Evolutionary conservation across 1,284 basidiomycete species (phyloP), one percentile per base, ranked within the genome.

Genomic region (Trichosporon ovoides): DNA sequence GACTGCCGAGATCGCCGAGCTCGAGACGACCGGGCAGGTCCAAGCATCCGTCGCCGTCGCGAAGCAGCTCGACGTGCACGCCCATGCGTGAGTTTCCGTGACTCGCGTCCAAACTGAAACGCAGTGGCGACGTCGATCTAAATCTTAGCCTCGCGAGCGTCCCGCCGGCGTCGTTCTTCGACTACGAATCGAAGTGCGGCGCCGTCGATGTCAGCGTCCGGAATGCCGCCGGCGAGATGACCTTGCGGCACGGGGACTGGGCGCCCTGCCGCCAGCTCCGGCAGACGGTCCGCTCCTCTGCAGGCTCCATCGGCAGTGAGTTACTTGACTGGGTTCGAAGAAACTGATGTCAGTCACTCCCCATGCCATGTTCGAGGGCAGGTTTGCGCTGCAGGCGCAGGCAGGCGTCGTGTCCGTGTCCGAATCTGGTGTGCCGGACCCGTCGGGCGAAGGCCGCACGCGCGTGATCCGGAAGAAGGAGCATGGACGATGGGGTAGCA

Each of bases 281-380:
- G 35, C 37, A 57, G 46, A n/a, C 35, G 5, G 34, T 61, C 2
- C 11, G 18, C 35, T 56, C 57, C 7, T 36, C 52, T 9, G 43
- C 60, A 14, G 64, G 59, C 14, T 14, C 22, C n/a, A 31, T 63
- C 22, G 52, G 58, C 13, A 37, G 62, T 61, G 31, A 46, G 62
- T 54, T 22, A 16, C 19, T 16, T 10, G 14, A 3, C 7, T 20
- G 7, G 18, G 19, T 28, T 5, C 19, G n/a, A 28, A 16, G 24
- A 5, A 18, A 10, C 37, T 34, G n/a, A 35, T 12, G 14, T 14
- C 36, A 60, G 61, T 63, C 0, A 37, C 58, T 24, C 46, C 57
- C 4, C 62, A 66, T 38, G 53, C 60, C n/a, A 28, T 52, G 10
- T 63, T 58, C 51, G 55, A 63, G 52, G 62, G 62, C 7, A 22